These are phyloP conservation scores for Cyclotella cryptica DNA, from an alignment of 108 stramenopile species.

Conservation along the genomic window DNA sequence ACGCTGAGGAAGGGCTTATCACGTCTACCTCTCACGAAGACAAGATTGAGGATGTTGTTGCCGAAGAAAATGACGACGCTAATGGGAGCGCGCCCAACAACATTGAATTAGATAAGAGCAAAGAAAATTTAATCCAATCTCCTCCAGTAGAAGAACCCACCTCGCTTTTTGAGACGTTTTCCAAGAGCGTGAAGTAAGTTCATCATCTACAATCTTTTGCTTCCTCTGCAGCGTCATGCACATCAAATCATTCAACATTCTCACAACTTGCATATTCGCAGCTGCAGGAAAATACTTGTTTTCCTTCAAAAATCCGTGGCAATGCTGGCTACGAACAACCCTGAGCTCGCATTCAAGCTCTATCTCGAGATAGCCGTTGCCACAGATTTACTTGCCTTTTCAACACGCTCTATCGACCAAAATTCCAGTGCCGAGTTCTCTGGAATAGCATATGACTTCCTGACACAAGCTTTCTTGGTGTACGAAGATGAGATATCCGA, in stretches of 20 bases:
- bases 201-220: background rate
- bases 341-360: slow-evolving; percentile 83
- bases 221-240: slow-evolving; percentile 9
- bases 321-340: slow-evolving; percentile 70
- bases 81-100: background rate
- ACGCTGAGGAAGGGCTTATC: background rate
- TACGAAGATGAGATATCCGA: slow-evolving; percentile 94
- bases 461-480: slow-evolving; percentile 92
- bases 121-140: background rate
- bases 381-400: slow-evolving; percentile 74
- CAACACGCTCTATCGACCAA: slow-evolving; percentile 16
- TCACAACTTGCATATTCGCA: slow-evolving; percentile 11
- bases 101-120: background rate
- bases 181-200: slow-evolving; percentile 51
- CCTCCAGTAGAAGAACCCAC: slow-evolving; percentile 14
- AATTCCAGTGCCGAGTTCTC: slow-evolving; percentile 54
- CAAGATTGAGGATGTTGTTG: slow-evolving; percentile 1
- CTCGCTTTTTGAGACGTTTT: slow-evolving; percentile 36
- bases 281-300: slow-evolving; percentile 93
- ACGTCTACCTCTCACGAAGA: background rate
- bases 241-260: slow-evolving; percentile 4
- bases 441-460: slow-evolving; percentile 94
- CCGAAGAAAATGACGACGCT: background rate
- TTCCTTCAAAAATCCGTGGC: slow-evolving; percentile 94
- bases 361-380: slow-evolving; percentile 90